Conservation (phyloP, 2,329 filamentous ascomycete genomes). For the Blumeria hordei region DNA sequence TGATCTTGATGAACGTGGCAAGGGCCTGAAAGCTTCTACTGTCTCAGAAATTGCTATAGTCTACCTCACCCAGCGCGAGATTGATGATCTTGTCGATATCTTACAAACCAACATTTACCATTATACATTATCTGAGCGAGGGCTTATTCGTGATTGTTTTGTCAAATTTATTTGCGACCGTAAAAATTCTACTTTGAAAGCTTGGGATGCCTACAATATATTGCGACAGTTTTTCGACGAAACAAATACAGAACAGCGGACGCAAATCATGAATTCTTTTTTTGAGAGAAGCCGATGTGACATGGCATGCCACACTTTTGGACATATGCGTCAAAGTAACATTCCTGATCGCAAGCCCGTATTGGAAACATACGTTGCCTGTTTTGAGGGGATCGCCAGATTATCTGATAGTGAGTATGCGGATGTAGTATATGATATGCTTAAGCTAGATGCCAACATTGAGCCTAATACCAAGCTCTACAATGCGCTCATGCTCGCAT, state of each 20-base stretch:
- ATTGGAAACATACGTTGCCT: conserved; percentile 50
- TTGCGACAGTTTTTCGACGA: conserved; percentile 39
- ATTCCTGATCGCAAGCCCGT: conserved; percentile 39
- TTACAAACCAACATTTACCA: conserved; percentile 51
- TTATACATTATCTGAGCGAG: conserved; percentile 45
- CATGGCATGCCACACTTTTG: conserved; percentile 69
- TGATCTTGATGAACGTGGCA: conserved; percentile 44
- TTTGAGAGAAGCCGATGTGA: conserved; percentile 56
- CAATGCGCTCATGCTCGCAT: conserved; percentile 74
- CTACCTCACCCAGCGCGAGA: conserved; percentile 53
- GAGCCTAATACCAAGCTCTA: conserved; percentile 52
- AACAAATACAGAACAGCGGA: conserved; percentile 38
- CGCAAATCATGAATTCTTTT: conserved; percentile 57
- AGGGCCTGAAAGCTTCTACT: conserved; percentile 48
- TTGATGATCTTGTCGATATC: conserved; percentile 57
- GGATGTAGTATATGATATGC: conserved; percentile 66
- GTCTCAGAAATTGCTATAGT: conserved; percentile 48
- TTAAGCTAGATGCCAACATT: conserved; percentile 73
- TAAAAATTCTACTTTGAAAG: conserved; percentile 34
- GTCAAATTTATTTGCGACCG: conserved; percentile 41
- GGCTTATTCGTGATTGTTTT: conserved; percentile 39
- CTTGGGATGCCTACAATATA: conserved; percentile 43
- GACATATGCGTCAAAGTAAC: conserved; percentile 70
- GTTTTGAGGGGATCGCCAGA: conserved; percentile 51
- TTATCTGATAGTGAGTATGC: conserved; percentile 37